A percentile compares a stretch with the other conserved stretches of the same genome.
Evolutionary conservation across 2,329 filamentous ascomycete species (phyloP).

Genomic region (Trematosphaeria pertusa): DNA sequence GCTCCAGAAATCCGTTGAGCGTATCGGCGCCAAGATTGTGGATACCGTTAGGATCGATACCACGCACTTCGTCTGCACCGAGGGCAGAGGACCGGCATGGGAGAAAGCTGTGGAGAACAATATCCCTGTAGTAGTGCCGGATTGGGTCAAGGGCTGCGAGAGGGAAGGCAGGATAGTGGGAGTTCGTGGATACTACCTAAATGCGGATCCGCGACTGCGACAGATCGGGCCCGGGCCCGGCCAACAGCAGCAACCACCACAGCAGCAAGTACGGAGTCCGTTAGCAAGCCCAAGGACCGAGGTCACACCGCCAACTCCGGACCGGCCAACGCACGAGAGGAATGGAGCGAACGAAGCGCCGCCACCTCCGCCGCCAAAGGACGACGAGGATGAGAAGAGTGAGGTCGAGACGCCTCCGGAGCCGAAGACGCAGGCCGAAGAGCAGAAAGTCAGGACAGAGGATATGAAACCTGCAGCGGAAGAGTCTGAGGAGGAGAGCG

Average conservation of each 20-base stretch:
- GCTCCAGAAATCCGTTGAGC: constrained; percentile 76
- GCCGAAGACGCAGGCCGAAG: constrained; percentile 38
- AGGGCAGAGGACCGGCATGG: constrained; percentile 88
- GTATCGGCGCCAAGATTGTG: constrained; percentile 90
- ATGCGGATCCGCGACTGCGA: constrained; percentile 74
- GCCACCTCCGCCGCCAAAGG: constrained; percentile 46
- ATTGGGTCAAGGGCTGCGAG: constrained; percentile 98
- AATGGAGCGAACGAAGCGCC: constrained; percentile 32
- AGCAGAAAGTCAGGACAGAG: constrained; percentile 44
- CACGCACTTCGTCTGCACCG: constrained; percentile 96
- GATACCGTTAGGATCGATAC: constrained; percentile 95
- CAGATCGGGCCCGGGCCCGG: constrained; percentile 53
- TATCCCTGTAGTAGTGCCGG: constrained; percentile 93
- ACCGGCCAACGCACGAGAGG: constrained; percentile 39
- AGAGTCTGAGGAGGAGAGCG: constrained; percentile 34
- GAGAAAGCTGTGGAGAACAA: constrained; percentile 98
- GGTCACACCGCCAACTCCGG: constrained; percentile 60
- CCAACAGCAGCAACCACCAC: constrained; percentile 32
- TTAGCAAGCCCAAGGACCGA: constrained; percentile 56
- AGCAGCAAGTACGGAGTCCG: constrained; percentile 34
- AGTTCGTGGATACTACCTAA: constrained; percentile 94
- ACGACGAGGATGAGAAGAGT: constrained; percentile 28
- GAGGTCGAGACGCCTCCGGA: constrained; percentile 33
- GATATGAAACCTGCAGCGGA: constrained; percentile 34
- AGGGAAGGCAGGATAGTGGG: constrained; percentile 89